phyloP scores from a whole-genome alignment of 1,284 basidiomycete genomes.

The Pyrrhoderma noxium region DNA sequence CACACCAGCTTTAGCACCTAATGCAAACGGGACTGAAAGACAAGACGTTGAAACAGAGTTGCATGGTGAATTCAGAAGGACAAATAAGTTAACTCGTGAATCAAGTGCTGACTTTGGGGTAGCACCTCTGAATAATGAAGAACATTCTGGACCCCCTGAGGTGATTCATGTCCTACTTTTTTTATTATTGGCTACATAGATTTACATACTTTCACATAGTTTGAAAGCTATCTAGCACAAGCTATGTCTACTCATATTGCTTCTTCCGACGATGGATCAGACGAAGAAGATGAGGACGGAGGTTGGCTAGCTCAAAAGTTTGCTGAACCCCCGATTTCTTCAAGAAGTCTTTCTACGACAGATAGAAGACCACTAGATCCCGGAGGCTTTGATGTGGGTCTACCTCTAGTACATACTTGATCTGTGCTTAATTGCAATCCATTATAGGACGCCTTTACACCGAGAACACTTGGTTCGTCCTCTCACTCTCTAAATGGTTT shows the following conservation, averaged over 20 bases:
- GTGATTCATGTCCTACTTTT: constrained; percentile 30
- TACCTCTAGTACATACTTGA: background rate
- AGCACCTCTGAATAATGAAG: constrained; percentile 41
- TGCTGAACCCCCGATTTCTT: constrained; percentile 46
- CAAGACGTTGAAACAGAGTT: constrained; percentile 24
- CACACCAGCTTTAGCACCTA: constrained; percentile 18
- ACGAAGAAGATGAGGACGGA: constrained; percentile 62
- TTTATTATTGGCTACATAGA: background rate
- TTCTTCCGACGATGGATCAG: constrained; percentile 38
- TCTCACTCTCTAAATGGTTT: constrained; percentile 27
- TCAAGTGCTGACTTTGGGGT: constrained; percentile 64
- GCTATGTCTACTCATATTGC: constrained; percentile 60
- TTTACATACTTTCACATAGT: constrained; percentile 37
- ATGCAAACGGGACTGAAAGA: constrained; percentile 23
- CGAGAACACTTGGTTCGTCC: constrained; percentile 26
- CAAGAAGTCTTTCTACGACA: constrained; percentile 34
- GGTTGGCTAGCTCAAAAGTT: constrained; percentile 75
- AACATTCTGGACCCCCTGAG: constrained; percentile 39
- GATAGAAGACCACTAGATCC: constrained; percentile 46
- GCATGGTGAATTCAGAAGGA: constrained; percentile 54
- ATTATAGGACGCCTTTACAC: constrained; percentile 49
- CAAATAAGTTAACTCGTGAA: constrained; percentile 35
- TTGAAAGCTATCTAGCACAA: constrained; percentile 65
- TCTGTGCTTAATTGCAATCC: constrained; percentile 1
- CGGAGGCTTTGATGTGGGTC: constrained; percentile 52